Evolutionary conservation across 495 filamentous ascomycete species (phyloP).

Genomic region (Daldinia vernicosa): DNA sequence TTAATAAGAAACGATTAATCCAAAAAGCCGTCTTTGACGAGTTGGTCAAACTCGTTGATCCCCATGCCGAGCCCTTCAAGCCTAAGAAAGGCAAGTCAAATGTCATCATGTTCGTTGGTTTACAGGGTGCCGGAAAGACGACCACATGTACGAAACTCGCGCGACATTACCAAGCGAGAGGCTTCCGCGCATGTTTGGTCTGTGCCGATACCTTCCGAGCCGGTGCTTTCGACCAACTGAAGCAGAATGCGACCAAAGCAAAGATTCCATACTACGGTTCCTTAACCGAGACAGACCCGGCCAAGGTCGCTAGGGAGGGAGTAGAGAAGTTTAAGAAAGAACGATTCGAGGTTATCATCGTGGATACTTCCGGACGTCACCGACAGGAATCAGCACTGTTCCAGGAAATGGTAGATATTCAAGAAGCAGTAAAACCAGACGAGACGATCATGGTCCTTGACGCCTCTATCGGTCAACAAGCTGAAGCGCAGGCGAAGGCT

Average conservation of each 20-base stretch:
- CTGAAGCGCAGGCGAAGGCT: slow-evolving; percentile 91
- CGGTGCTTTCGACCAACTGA: slow-evolving; percentile 97
- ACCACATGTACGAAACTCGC: slow-evolving; percentile 98
- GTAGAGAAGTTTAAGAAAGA: slow-evolving; percentile 99
- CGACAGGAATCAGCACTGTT: slow-evolving; percentile 95
- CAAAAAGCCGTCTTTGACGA: slow-evolving; percentile 99
- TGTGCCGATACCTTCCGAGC: slow-evolving; percentile 99
- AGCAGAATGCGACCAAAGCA: slow-evolving; percentile 98
- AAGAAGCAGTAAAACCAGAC: slow-evolving; percentile 87
- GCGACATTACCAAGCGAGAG: slow-evolving; percentile 90
- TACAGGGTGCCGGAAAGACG: slow-evolving; percentile 97
- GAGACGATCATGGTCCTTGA: slow-evolving; percentile 99
- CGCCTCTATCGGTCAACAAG: slow-evolving; percentile 93
- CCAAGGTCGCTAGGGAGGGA: slow-evolving; percentile 89
- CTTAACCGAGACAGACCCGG: slow-evolving; percentile 94
- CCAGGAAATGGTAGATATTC: slow-evolving; percentile 98
- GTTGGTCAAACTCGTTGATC: slow-evolving; percentile 93
- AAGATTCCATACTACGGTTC: slow-evolving; percentile 99
- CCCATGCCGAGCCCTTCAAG: slow-evolving; percentile 94
- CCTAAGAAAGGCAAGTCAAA: slow-evolving; percentile 96
- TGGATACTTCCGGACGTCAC: slow-evolving; percentile 95
- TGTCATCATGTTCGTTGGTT: slow-evolving; percentile 98
- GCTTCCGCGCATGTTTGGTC: slow-evolving; percentile 93
- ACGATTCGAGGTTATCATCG: slow-evolving; percentile 97
- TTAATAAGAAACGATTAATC: slow-evolving; percentile 98